These are phyloP conservation scores for Chrysoporthe cubensis DNA, from an alignment of 2,329 filamentous ascomycete species.

Conservation along the genomic window DNA sequence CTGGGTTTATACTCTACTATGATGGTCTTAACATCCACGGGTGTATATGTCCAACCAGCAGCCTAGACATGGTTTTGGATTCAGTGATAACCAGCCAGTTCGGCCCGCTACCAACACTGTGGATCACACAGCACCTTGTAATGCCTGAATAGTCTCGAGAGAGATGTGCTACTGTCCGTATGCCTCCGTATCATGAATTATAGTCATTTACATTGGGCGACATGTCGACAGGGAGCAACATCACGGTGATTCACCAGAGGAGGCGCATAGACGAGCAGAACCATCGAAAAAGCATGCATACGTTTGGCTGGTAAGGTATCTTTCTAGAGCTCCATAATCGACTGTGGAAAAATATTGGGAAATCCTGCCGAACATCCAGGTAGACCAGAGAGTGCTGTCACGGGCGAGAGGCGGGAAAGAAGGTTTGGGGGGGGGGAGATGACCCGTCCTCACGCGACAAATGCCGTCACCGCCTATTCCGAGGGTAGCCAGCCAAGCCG, in stretches of 20 bases:
- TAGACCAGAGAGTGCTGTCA: neutral
- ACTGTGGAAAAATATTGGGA: neutral
- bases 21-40: neutral
- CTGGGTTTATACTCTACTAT: constrained; percentile 14
- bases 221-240: too few relatives aligned
- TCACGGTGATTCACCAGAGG: too few relatives aligned
- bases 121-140: too few relatives aligned
- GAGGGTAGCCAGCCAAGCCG: neutral
- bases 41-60: neutral
- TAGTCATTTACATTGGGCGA: too few relatives aligned
- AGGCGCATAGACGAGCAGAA: neutral
- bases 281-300: neutral
- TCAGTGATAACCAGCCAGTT: too few relatives aligned
- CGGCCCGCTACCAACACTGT: too few relatives aligned
- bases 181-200: too few relatives aligned
- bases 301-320: constrained; percentile 4
- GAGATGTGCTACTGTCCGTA: too few relatives aligned
- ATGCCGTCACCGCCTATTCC: neutral
- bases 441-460: neutral
- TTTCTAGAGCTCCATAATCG: constrained; percentile 6
- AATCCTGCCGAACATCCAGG: neutral
- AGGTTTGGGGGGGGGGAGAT: too few relatives aligned
- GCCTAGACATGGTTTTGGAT: neutral
- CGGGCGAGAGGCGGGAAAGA: too few relatives aligned
- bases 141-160: too few relatives aligned